Base-by-base conservation (phyloP, 2,329 filamentous ascomycete species). In the Xylaria sp. region DNA sequence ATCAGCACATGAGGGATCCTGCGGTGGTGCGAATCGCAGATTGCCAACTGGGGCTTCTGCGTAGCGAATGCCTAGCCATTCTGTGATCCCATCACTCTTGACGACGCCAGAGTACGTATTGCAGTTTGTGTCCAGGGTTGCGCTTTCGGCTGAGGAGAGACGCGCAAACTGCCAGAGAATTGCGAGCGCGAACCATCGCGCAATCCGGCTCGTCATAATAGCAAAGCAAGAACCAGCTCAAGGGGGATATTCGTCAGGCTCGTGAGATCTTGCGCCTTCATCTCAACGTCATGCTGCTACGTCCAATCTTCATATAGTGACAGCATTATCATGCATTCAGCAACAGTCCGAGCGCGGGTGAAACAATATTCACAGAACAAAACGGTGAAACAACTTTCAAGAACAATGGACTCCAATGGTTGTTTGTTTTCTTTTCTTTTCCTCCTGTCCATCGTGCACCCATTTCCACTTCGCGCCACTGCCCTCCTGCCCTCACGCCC, bases 31-130 rank as follows among this genome's bases (percentile, higher is more conserved):
- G 69, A 92, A 93, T 18, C 90, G 80, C 61, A 90, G 70, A 4
- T 81, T 67, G 1, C 85, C 87, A 1, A 88, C 59, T 0, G 90
- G 90, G 11, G 89, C 78, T 4, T 87, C 85, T 1, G 89, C 90
- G 75, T 85, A 94, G 49, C 88, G 83, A 63, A 94, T 83, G 1
- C 89, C 90, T 6, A 90, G 79, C 88, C 88, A 93, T 71, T 87
- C 80, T 2, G 82, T 84, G 52, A 91, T 75, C 1, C 85, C 87
- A 65, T 83, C 82, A 0, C 73, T 65, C 1, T 80, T 75, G 1
- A 76, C 69, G 3, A 76, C 73, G 7, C 90, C 90, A 54, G 78
- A 72, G 68, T 92, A 91, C 30, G 78, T 81, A 35, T 86, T 81
- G 69, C 92, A 92, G 2, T 79, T 80, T 19, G 92, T 76, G 62